A percentile compares a stretch with the other conserved stretches of the same genome.
These are phyloP conservation scores for Yamadazyma pseudoaaseri DNA, from an alignment of 1,139 yeast genomes.

Conservation along the genomic window DNA sequence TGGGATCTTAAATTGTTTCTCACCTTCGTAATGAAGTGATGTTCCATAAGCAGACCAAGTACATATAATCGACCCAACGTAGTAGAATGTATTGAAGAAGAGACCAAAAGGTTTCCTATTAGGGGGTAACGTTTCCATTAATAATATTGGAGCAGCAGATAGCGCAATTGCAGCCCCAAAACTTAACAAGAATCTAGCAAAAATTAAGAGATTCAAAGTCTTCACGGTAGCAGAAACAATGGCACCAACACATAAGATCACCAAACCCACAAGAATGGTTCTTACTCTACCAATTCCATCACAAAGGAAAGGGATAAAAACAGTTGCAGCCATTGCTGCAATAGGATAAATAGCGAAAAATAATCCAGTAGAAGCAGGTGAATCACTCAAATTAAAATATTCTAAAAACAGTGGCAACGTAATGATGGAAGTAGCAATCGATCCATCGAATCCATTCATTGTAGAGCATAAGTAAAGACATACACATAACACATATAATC, in stretches of 20 bases:
- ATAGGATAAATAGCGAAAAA: conserved; percentile 20
- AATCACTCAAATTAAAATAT: conserved; percentile 13
- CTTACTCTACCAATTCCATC: conserved; percentile 18
- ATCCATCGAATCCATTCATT: conserved; percentile 20
- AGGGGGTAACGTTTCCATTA: conserved; percentile 20
- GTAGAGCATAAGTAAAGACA: conserved; percentile 18
- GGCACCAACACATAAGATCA: conserved; percentile 18
- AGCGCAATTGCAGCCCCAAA: conserved; percentile 10
- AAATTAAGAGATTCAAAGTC: conserved; percentile 15
- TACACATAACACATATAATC: conserved; percentile 11
- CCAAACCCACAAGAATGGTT: conserved; percentile 17
- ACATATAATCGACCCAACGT: conserved; percentile 20
- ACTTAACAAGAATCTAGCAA: conserved; percentile 18
- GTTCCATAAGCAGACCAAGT: conserved; percentile 22
- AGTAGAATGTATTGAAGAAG: conserved; percentile 21
- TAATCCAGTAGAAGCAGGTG: conserved; percentile 19
- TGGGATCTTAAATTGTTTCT: conserved; percentile 15
- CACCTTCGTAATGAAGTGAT: conserved; percentile 13
- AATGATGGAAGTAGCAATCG: conserved; percentile 17
- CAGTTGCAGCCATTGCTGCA: conserved; percentile 18
- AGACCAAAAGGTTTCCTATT: conserved; percentile 18
- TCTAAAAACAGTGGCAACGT: conserved; percentile 18
- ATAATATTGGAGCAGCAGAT: conserved; percentile 19
- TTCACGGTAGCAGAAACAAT: conserved; percentile 19
- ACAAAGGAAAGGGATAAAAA: conserved; percentile 13